Evolutionary conservation across 768 basidiomycete genomes (phyloP), one percentile per base, ranked within the genome.

Genomic region (Royoungia palumana): DNA sequence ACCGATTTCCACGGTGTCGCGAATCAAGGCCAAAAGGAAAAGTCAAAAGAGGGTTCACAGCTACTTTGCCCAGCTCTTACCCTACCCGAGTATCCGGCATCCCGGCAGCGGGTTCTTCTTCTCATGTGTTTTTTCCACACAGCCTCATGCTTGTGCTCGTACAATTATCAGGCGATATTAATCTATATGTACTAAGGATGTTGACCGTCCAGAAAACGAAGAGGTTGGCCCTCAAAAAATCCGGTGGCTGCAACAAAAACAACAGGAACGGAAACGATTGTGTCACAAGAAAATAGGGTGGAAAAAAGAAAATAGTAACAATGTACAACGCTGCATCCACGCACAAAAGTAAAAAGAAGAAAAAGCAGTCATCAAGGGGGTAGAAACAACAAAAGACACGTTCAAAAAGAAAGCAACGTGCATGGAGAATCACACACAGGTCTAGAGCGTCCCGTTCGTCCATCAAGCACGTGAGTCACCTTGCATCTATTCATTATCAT

Each of bases 111-210:
- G n/a, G 0, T n/a, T n/a, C 1, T 1, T n/a, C 46, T 47, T 54
- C 58, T 34, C 60, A 63, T 48, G 44, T 46, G 49, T 48, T 56
- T 60, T 3, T 2, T 41, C 50, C 46, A 2, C 55, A 44, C 44
- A 25, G 38, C 16, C 25, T 43, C 6, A 30, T 10, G 19, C n/a
- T 6, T n/a, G 27, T 50, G 37, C 39, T 50, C 14, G 55, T 65
- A 65, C 55, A 60, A 60, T 58, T 65, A 64, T 45, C 50, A 63
- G 49, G 46, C 34, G 47, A 50, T 52, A 59, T 47, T 65, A 63
- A 51, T 65, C 63, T 63, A 65, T 41, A 44, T 57, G 53, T 41
- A 49, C 57, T 51, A 52, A n/a, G 56, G 50, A 53, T 41, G 44
- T 17, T 56, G 53, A 47, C 53, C 44, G n/a, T 51, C 48, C 57